Evolutionary conservation across 2,329 filamentous ascomycete species (phyloP).

Genomic region (Penicillium sp.): DNA sequence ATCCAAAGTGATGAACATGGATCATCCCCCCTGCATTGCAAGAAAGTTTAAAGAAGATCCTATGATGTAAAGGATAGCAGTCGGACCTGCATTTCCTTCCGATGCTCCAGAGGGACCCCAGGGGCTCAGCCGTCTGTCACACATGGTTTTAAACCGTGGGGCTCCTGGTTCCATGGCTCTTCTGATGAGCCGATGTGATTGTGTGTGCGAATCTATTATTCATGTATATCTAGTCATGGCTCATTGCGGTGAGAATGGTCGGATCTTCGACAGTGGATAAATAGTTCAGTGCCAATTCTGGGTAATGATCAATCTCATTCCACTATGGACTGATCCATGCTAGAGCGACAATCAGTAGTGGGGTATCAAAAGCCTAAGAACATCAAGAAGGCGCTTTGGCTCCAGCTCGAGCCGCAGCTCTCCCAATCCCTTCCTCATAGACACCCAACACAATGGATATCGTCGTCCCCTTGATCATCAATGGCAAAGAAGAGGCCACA

Average conservation of each 20-base stretch:
- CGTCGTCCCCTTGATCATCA: conserved; percentile 39
- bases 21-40: not conserved
- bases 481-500: conserved; percentile 34
- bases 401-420: not conserved
- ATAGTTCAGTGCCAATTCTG: not conserved
- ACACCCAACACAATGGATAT: conserved; percentile 7
- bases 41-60: not conserved
- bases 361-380: not conserved
- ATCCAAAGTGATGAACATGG: too few relatives aligned
- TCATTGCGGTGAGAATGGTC: not conserved
- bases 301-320: not conserved
- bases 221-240: not conserved
- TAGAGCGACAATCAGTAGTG: not conserved
- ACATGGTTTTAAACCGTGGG: not conserved
- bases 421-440: not conserved
- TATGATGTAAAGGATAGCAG: not conserved
- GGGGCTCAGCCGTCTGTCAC: not conserved
- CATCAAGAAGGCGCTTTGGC: not conserved
- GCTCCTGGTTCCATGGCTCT: not conserved
- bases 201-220: not conserved
- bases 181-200: not conserved
- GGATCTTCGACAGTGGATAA: not conserved
- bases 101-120: not conserved
- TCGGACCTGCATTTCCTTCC: not conserved
- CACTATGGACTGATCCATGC: not conserved